Conservation (phyloP, 257 asterid genomes). For the Nicotiana attenuata region DNA sequence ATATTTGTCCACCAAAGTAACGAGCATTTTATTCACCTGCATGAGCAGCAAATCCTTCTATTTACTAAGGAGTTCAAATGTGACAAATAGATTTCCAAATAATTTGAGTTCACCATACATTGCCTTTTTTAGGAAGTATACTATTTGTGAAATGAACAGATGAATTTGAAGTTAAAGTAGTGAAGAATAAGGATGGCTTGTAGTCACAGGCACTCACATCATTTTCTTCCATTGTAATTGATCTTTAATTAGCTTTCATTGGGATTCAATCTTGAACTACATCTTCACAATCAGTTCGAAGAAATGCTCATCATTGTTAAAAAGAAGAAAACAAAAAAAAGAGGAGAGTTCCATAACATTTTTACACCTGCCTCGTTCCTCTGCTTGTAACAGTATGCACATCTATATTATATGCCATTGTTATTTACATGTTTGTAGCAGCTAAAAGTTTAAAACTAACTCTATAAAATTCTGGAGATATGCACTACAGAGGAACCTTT, state of each 20-base stretch:
- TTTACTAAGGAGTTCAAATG: background rate
- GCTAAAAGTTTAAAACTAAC: background rate
- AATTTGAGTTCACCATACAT: background rate
- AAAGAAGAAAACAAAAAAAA: background rate
- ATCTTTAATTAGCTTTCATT: background rate
- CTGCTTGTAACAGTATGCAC: background rate
- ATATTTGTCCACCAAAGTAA: background rate
- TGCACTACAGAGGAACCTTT: background rate
- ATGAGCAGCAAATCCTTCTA: background rate
- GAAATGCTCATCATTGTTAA: background rate
- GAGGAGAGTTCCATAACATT: background rate
- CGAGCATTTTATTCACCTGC: background rate
- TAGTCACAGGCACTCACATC: background rate
- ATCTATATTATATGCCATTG: background rate
- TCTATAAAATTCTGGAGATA: background rate
- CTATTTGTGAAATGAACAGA: background rate
- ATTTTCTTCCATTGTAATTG: background rate
- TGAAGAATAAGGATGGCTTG: background rate
- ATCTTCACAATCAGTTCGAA: background rate
- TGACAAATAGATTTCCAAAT: background rate
- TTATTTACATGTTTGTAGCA: background rate
- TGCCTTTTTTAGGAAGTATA: background rate
- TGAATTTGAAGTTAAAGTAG: background rate
- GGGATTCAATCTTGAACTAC: background rate
- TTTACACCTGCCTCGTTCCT: background rate